Conservation (phyloP, 129 eudicot genomes). For the Helianthus tuberosus region DNA sequence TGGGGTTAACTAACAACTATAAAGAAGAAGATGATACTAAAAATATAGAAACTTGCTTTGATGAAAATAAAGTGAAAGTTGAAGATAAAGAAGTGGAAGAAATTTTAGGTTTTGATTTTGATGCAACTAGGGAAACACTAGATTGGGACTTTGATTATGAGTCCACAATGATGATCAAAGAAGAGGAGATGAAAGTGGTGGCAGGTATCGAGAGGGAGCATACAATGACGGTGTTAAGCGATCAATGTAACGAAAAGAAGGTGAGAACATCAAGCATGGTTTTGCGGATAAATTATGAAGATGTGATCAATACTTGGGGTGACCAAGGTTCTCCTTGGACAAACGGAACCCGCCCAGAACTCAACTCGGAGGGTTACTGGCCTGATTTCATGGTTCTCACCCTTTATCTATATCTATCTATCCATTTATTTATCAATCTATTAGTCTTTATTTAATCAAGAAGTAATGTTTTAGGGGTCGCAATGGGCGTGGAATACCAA, state of each 20-base stretch:
- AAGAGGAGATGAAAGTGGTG: conserved; percentile 41
- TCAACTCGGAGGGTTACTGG: conserved; percentile 57
- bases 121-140: conserved; percentile 44
- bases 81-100: conserved; percentile 54
- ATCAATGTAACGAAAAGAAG: background rate
- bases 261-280: conserved; percentile 30
- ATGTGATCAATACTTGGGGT: conserved; percentile 76
- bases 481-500: conserved; percentile 32
- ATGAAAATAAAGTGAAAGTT: conserved; percentile 48
- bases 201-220: conserved; percentile 19
- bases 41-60: conserved; percentile 28
- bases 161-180: conserved; percentile 1
- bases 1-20: conserved; percentile 29
- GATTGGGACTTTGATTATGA: conserved; percentile 37
- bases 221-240: conserved; percentile 9
- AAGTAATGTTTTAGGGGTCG: background rate
- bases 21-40: conserved; percentile 34
- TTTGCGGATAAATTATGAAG: conserved; percentile 72
- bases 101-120: conserved; percentile 51
- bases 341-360: conserved; percentile 59
- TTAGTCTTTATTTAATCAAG: background rate
- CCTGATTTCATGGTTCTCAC: conserved; percentile 55
- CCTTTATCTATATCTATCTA: background rate
- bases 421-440: background rate
- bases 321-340: conserved; percentile 85